Percentiles rank a stretch among this genome's conserved stretches.
These are phyloP conservation scores for Alternaria arbusti DNA, from an alignment of 2,329 filamentous ascomycete genomes.

Conservation along the genomic window DNA sequence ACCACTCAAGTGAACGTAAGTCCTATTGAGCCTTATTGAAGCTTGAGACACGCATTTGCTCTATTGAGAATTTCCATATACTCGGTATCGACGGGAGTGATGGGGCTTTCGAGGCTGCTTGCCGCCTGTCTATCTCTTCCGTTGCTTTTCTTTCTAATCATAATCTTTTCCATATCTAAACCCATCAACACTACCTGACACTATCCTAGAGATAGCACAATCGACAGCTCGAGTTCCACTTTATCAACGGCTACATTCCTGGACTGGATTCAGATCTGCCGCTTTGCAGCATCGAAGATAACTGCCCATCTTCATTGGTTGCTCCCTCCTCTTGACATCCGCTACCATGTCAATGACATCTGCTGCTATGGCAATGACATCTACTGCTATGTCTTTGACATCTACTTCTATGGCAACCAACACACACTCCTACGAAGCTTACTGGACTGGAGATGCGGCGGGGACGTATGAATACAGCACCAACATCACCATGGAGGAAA, in stretches of 20 bases:
- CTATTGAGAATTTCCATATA: conserved; percentile 11
- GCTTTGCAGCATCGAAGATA: background rate
- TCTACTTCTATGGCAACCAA: background rate
- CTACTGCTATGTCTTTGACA: background rate
- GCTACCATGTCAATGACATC: background rate
- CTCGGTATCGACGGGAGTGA: background rate
- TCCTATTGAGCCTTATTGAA: conserved; percentile 37
- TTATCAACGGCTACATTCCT: background rate
- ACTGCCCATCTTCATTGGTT: background rate
- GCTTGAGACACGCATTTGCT: conserved; percentile 15
- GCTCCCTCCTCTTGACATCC: background rate
- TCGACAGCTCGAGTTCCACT: background rate
- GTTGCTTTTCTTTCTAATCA: background rate
- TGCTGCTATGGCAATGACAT: background rate
- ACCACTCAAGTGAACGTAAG: conserved; percentile 13
- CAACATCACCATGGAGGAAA: background rate
- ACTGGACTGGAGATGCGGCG: background rate
- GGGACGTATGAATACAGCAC: background rate
- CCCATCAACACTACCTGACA: background rate
- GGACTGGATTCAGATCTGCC: background rate
- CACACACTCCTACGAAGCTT: background rate
- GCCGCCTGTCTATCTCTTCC: background rate
- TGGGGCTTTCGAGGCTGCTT: background rate
- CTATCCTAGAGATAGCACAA: conserved; percentile 1
- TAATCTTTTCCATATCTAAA: background rate